phyloP scores from a whole-genome alignment of 2,329 filamentous ascomycete species.

The Fusarium sp. region DNA sequence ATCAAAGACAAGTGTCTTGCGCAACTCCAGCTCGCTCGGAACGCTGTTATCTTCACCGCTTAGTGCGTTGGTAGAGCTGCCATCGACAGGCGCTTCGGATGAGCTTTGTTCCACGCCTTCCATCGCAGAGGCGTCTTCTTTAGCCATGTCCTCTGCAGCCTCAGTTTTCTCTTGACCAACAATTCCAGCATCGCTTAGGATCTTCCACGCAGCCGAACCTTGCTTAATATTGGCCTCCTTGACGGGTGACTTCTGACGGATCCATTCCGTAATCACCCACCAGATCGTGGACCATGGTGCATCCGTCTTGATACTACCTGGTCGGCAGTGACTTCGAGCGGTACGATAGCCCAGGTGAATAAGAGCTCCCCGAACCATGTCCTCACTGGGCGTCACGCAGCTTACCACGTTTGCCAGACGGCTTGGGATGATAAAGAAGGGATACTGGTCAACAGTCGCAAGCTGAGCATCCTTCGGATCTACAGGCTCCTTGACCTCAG shows the following conservation, averaged over 20 bases:
- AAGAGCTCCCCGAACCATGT: slow-evolving; percentile 83
- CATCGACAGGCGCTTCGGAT: slow-evolving; percentile 6
- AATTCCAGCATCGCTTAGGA: slow-evolving; percentile 63
- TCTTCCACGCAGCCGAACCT: slow-evolving; percentile 75
- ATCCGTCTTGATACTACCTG: slow-evolving; percentile 92
- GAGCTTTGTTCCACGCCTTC: slow-evolving; percentile 53
- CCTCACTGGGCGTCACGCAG: slow-evolving; percentile 81
- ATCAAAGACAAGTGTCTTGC: slow-evolving; percentile 77
- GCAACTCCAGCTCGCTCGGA: slow-evolving; percentile 54
- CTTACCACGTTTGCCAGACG: slow-evolving; percentile 80
- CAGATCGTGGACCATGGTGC: slow-evolving; percentile 91
- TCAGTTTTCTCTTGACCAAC: slow-evolving; percentile 49
- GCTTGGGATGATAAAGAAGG: slow-evolving; percentile 88
- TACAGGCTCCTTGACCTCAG: slow-evolving; percentile 52
- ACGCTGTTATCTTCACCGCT: slow-evolving; percentile 36
- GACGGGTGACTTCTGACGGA: slow-evolving; percentile 80
- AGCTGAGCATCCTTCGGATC: slow-evolving; percentile 61
- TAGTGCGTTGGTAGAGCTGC: slow-evolving; percentile 18
- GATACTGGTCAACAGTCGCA: slow-evolving; percentile 76
- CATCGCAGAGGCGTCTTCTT: slow-evolving; percentile 49
- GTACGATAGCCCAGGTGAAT: slow-evolving; percentile 82
- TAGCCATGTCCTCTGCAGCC: slow-evolving; percentile 24
- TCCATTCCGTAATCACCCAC: slow-evolving; percentile 94
- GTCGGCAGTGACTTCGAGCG: slow-evolving; percentile 87
- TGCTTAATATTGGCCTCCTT: slow-evolving; percentile 77